Evolutionary conservation across 371 early-diverging fungal genomes (phyloP), one percentile per base, ranked within the genome.

Genomic region (Parasitella parasitica): DNA sequence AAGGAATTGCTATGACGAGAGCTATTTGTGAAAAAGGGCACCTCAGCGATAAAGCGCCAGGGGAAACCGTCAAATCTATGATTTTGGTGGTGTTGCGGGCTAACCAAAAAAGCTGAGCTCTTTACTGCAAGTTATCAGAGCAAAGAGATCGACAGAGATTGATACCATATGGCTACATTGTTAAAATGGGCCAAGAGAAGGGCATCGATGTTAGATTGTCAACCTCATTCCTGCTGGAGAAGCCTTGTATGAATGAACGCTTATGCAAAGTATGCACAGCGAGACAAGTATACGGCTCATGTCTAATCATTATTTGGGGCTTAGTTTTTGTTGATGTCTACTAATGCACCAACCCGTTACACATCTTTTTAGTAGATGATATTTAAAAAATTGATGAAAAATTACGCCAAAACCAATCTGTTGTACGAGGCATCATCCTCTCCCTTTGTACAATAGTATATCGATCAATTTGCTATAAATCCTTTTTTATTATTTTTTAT

Each of bases 141-240:
- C 70, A 2, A 61, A 67, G 0, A 64, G 77, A 15, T 54, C 39
- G 7, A 88, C 86, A 4, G 89, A 87, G 65, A 76, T 86, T 12
- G 84, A 85, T 56, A 59, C 82, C 86, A 37, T 86, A 87, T 64
- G 87, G 86, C 3, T 85, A 84, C 55, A 46, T 88, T 22, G 63
- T 67, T 39, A 63, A 59, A 4, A 35, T 67, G 9, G 78, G 71
- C 30, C 59, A 66, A 18, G 32, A 61, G 22, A 64, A 54, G 18
- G 52, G 55, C 1, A 56, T 72, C 2, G 26, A 35, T 16, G 43
- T 59, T 8, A 70, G 50, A 26, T 77, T 12, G 63, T 72, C 2
- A 43, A 77, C 30, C 27, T 77, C 27, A 64, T 72, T 35, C 72
- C 70, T 57, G 68, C 72, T n/a, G 70, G 71, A 57, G 75, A 77